These are phyloP conservation scores for Emmonsiellopsis sp. DNA, from an alignment of 2,329 filamentous ascomycete genomes.

Conservation along the genomic window DNA sequence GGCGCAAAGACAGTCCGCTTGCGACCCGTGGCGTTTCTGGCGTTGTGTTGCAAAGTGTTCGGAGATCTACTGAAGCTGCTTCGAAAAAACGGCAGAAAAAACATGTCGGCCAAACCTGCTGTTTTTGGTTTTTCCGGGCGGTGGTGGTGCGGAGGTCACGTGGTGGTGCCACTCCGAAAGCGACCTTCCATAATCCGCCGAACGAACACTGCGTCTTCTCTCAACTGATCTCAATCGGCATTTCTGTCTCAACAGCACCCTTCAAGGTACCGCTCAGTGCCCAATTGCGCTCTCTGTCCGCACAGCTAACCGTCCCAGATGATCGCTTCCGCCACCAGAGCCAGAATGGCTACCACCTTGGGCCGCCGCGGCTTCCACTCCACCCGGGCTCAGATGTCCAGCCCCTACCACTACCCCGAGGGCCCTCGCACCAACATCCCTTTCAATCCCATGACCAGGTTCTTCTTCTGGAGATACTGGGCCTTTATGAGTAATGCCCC, in stretches of 20 bases:
- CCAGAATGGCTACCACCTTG: slow-evolving; percentile 55
- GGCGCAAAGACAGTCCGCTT: slow-evolving; percentile 7
- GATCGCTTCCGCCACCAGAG: slow-evolving; percentile 61
- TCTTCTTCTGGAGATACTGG: slow-evolving; percentile 79
- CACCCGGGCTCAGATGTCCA: slow-evolving; percentile 73
- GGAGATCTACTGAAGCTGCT: background rate
- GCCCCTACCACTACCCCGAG: slow-evolving; percentile 97
- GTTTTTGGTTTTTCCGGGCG: background rate
- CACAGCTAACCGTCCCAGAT: slow-evolving; percentile 49
- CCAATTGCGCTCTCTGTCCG: slow-evolving; percentile 8
- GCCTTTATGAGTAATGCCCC: slow-evolving; percentile 55
- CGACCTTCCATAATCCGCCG: too few species aligned
- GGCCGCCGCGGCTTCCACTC: slow-evolving; percentile 90
- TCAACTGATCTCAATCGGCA: background rate
- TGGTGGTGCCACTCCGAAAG: background rate
- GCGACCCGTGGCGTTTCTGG: background rate
- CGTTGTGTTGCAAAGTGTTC: background rate
- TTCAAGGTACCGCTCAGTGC: slow-evolving; percentile 22
- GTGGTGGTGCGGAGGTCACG: background rate
- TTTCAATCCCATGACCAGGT: slow-evolving; percentile 89
- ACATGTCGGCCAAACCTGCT: background rate
- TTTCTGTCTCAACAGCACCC: background rate
- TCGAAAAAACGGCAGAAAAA: background rate
- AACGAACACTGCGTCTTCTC: too few species aligned
- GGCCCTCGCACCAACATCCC: slow-evolving; percentile 90